phyloP scores from a whole-genome alignment of 2,329 filamentous ascomycete genomes.

The Alternaria dauci region DNA sequence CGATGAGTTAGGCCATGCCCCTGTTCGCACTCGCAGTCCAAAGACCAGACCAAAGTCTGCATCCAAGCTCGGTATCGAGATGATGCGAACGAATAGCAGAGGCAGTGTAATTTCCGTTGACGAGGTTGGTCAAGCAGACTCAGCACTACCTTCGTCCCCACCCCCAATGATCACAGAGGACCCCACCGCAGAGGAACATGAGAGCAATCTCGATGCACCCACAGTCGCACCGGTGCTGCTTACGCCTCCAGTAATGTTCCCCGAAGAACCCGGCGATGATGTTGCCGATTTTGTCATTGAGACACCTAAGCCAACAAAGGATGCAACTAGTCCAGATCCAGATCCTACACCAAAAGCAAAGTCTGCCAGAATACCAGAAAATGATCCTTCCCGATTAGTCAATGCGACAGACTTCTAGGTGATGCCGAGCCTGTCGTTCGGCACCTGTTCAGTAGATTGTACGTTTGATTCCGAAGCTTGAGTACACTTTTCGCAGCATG shows the following conservation, averaged over 20 bases:
- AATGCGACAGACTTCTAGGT: conserved; percentile 9
- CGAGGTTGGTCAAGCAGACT: conserved; percentile 50
- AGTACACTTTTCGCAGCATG: conserved; percentile 34
- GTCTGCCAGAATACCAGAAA: conserved; percentile 9
- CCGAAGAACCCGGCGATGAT: conserved; percentile 51
- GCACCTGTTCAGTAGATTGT: conserved; percentile 11
- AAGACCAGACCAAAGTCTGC: conserved; percentile 55
- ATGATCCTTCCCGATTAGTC: conserved; percentile 1
- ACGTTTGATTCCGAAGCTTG: conserved; percentile 19
- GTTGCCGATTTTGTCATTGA: conserved; percentile 51
- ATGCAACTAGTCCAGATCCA: conserved; percentile 47
- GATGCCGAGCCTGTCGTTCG: not conserved
- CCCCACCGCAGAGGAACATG: conserved; percentile 44
- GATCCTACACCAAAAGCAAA: conserved; percentile 52
- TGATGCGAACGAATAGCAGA: conserved; percentile 96
- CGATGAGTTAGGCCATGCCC: conserved; percentile 77
- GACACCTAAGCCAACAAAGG: conserved; percentile 49
- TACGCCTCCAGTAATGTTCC: conserved; percentile 62
- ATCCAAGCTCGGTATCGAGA: conserved; percentile 92
- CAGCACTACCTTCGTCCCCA: conserved; percentile 46
- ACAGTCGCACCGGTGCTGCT: conserved; percentile 49
- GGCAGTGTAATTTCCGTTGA: conserved; percentile 72
- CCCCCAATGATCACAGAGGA: conserved; percentile 56
- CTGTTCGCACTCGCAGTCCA: conserved; percentile 61
- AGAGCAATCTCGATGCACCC: conserved; percentile 32